A percentile compares a stretch with the other conserved stretches of the same genome.
Conservation (phyloP, 371 early-diverging fungal species). For the Circinella umbellata region DNA sequence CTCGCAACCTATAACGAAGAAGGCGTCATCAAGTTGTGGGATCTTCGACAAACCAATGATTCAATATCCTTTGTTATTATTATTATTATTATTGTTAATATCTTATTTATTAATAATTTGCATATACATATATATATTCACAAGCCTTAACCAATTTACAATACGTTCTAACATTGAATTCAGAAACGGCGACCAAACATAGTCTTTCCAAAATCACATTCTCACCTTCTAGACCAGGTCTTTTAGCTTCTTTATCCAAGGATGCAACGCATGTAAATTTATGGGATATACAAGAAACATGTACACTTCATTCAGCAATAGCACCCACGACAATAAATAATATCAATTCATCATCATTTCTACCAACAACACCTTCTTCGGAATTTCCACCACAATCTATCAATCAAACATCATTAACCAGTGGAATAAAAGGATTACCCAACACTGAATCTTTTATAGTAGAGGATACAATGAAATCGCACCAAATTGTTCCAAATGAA, state of each 20-base stretch:
- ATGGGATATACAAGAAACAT: slow-evolving; percentile 72
- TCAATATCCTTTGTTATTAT: slow-evolving; percentile 49
- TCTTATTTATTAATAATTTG: not conserved
- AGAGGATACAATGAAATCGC: not conserved
- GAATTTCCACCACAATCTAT: slow-evolving; percentile 13
- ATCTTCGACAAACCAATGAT: slow-evolving; percentile 69
- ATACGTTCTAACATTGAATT: slow-evolving; percentile 36
- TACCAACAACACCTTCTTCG: not conserved
- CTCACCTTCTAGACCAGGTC: slow-evolving; percentile 65
- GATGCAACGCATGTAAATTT: slow-evolving; percentile 62
- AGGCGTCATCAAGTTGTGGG: slow-evolving; percentile 80
- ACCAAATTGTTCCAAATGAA: not conserved
- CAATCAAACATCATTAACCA: not conserved
- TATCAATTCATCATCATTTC: no score
- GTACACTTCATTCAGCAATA: slow-evolving; percentile 22
- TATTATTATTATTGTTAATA: not conserved
- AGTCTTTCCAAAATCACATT: slow-evolving; percentile 64
- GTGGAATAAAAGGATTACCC: not conserved
- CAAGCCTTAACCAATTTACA: slow-evolving; percentile 4
- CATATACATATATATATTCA: no score
- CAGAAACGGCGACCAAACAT: slow-evolving; percentile 34
- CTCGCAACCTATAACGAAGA: slow-evolving; percentile 79
- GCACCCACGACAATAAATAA: not conserved
- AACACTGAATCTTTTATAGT: not conserved
- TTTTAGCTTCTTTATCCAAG: slow-evolving; percentile 69